phyloP scores from a whole-genome alignment of 257 asterid species.

The Gentiana dahurica region DNA sequence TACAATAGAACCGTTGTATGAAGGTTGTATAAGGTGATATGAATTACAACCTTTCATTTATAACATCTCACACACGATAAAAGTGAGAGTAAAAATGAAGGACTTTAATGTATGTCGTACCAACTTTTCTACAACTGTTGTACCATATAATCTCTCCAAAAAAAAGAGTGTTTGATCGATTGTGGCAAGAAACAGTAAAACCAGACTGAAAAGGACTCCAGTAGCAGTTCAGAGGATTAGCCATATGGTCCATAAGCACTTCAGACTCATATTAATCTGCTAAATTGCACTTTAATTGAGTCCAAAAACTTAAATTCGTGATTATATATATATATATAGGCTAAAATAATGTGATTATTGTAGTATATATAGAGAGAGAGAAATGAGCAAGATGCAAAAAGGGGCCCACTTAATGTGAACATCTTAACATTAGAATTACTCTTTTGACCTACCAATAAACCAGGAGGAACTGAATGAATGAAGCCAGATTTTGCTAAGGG shows the following conservation, averaged over 20 bases:
- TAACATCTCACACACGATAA: no score
- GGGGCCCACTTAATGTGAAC: constrained; percentile 3
- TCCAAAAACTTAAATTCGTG: constrained; percentile 1
- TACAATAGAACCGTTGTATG: no score
- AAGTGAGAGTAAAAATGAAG: no score
- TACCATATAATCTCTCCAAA: no score
- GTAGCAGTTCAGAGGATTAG: constrained; percentile 6
- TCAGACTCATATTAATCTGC: neutral
- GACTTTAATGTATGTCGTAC: no score
- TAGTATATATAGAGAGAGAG: neutral
- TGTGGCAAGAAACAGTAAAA: constrained; percentile 7
- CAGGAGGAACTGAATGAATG: neutral
- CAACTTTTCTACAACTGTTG: no score
- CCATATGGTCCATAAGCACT: neutral
- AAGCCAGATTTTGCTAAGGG: no score
- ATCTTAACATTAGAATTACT: neutral
- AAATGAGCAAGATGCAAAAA: constrained; percentile 3
- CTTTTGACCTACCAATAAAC: constrained; percentile 2
- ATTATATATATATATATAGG: neutral
- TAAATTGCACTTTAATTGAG: constrained; percentile 1
- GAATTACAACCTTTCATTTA: no score
- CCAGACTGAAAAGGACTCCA: constrained; percentile 23
- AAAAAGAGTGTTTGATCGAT: no score
- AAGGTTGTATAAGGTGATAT: no score
- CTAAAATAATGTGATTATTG: neutral